These are phyloP conservation scores for Pseudopithomyces chartarum DNA, from an alignment of 2,329 filamentous ascomycete species.

Conservation along the genomic window DNA sequence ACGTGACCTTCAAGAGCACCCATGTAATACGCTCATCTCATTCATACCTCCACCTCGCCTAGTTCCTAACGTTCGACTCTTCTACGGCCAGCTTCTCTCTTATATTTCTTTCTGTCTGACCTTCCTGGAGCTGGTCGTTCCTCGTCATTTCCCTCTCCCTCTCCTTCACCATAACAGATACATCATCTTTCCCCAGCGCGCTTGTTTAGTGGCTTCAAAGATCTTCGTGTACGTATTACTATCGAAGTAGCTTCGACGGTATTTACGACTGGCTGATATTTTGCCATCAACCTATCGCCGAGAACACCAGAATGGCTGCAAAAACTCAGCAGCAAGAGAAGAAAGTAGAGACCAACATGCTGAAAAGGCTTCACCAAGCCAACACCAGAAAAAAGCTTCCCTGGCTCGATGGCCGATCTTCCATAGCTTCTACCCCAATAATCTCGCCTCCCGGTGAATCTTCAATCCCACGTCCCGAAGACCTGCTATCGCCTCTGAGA, in stretches of 20 bases:
- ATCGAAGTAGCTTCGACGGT: background rate
- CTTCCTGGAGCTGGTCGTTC: constrained; percentile 9
- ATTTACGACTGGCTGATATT: background rate
- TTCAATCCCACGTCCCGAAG: background rate
- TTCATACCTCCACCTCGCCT: constrained; percentile 12
- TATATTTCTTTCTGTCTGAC: background rate
- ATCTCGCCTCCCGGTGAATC: background rate
- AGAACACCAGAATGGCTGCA: constrained; percentile 3
- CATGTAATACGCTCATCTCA: background rate
- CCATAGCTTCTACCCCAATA: constrained; percentile 13
- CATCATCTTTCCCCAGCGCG: background rate
- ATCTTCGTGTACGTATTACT: background rate
- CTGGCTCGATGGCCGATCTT: constrained; percentile 35
- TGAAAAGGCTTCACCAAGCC: constrained; percentile 17
- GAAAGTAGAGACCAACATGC: background rate
- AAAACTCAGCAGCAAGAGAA: background rate
- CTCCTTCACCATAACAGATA: background rate
- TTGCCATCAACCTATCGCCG: background rate
- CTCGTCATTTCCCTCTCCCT: background rate
- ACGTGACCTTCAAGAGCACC: background rate
- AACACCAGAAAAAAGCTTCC: constrained; percentile 29
- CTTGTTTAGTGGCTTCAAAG: background rate
- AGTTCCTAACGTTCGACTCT: background rate
- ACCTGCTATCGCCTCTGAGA: constrained; percentile 8
- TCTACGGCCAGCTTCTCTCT: constrained; percentile 11